A percentile compares a stretch with the other conserved stretches of the same genome.
Evolutionary conservation across 768 basidiomycete genomes (phyloP).

Genomic region (Rhizopogon vinicolor): DNA sequence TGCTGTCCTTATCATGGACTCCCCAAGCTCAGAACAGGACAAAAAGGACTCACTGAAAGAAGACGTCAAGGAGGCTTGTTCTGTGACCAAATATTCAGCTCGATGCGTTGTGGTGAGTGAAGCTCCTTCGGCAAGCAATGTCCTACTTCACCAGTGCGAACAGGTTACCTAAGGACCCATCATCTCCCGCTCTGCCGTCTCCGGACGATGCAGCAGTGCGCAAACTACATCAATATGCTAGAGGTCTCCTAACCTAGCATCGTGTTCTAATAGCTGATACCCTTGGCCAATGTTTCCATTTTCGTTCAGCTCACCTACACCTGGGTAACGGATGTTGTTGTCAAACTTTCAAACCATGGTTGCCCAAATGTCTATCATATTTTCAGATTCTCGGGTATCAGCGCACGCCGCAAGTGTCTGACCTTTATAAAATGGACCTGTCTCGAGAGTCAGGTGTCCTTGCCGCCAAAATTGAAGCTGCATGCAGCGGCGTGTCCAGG

Average conservation of each 20-base stretch:
- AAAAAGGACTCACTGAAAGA: no score
- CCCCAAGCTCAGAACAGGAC: constrained; percentile 13
- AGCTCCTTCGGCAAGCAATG: not conserved
- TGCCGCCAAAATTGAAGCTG: no score
- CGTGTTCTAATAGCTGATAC: not conserved
- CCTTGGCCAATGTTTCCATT: no score
- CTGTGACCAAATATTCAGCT: constrained; percentile 26
- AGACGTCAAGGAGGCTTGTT: not conserved
- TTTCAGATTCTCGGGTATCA: constrained; percentile 60
- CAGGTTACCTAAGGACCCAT: constrained; percentile 58
- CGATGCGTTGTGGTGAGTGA: constrained; percentile 44
- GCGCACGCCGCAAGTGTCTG: constrained; percentile 67
- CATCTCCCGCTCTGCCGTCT: constrained; percentile 49
- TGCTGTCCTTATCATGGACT: no score
- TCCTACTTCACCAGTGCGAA: not conserved
- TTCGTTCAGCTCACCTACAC: constrained; percentile 57
- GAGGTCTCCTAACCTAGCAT: not conserved
- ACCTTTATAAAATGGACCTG: no score
- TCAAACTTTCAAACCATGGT: not conserved
- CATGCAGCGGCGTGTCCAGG: no score
- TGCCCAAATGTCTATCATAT: not conserved
- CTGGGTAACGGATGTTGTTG: constrained; percentile 49
- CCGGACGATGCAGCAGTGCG: constrained; percentile 50
- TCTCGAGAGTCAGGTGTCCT: no score
- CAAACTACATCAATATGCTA: not conserved